Percentiles rank a stretch among this genome's conserved stretches.
Evolutionary conservation across 306 rosid species (phyloP).

Genomic region (Crotalaria pallida): DNA sequence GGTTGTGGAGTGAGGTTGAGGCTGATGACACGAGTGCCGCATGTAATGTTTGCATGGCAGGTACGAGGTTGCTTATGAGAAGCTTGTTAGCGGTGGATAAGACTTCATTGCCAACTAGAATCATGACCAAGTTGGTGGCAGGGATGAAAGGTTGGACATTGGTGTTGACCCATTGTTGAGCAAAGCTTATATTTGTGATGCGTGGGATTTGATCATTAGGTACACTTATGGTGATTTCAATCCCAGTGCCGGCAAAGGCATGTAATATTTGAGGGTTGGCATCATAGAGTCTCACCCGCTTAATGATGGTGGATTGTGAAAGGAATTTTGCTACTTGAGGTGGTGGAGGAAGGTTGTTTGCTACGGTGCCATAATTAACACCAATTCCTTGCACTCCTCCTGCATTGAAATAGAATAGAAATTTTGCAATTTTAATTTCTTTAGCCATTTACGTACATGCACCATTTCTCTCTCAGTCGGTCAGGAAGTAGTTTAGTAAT

Average conservation of each 20-base stretch:
- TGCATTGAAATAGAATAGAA: background rate
- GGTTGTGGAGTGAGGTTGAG: conserved; percentile 28
- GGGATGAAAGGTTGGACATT: conserved; percentile 57
- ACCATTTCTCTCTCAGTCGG: no score
- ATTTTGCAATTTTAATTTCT: background rate
- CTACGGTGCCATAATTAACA: conserved; percentile 72
- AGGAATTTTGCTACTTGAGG: conserved; percentile 51
- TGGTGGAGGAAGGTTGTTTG: conserved; percentile 67
- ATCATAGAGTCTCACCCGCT: conserved; percentile 51
- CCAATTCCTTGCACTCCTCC: conserved; percentile 57
- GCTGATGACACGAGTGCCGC: conserved; percentile 49
- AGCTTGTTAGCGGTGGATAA: conserved; percentile 55
- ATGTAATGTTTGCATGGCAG: conserved; percentile 63
- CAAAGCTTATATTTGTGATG: conserved; percentile 40
- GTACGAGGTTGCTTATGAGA: conserved; percentile 51
- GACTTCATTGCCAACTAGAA: conserved; percentile 64
- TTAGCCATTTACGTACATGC: background rate
- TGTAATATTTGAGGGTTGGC: conserved; percentile 42
- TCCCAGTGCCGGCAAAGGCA: conserved; percentile 53
- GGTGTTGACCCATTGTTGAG: conserved; percentile 52
- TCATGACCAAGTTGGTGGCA: conserved; percentile 44
- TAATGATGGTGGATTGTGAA: conserved; percentile 44
- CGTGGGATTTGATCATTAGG: conserved; percentile 60
- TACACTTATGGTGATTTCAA: conserved; percentile 46
- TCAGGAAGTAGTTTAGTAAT: background rate